Conservation (phyloP, 2,329 filamentous ascomycete species). For the Xylariaceae sp. region DNA sequence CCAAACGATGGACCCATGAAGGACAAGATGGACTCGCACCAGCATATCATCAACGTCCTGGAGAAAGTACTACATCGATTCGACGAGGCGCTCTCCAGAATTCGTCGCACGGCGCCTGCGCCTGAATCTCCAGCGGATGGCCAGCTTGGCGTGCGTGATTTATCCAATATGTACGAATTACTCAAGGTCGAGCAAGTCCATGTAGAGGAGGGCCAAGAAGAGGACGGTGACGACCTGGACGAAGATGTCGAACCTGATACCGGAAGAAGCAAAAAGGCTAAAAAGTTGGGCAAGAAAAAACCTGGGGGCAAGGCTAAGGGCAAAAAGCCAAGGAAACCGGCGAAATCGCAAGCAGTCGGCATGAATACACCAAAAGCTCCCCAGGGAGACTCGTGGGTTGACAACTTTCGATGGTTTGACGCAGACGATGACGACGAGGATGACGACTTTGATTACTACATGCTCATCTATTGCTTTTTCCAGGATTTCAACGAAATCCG, state of each 20-base stretch:
- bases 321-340: conserved; percentile 11
- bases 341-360: conserved; percentile 4
- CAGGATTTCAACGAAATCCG: conserved; percentile 33
- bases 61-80: conserved; percentile 25
- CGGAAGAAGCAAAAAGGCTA: background rate
- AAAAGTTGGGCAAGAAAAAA: conserved; percentile 5
- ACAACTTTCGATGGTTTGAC: conserved; percentile 19
- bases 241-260: background rate
- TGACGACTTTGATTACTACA: conserved; percentile 31
- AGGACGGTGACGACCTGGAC: conserved; percentile 7
- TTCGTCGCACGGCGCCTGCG: background rate
- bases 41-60: conserved; percentile 29
- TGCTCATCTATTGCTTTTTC: conserved; percentile 36
- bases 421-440: conserved; percentile 20
- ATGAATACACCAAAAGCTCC: conserved; percentile 1
- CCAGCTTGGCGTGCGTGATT: conserved; percentile 15
- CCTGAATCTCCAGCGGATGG: background rate
- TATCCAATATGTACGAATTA: conserved; percentile 29
- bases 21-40: conserved; percentile 24
- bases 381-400: conserved; percentile 18
- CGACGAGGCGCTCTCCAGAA: conserved; percentile 18
- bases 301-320: conserved; percentile 7
- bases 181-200: conserved; percentile 23
- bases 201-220: conserved; percentile 12
- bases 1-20: conserved; percentile 17